Evolutionary conservation across 1,139 yeast genomes (phyloP), one percentile per base, ranked within the genome.

Genomic region (Yamadazyma kanchanaburiensis): DNA sequence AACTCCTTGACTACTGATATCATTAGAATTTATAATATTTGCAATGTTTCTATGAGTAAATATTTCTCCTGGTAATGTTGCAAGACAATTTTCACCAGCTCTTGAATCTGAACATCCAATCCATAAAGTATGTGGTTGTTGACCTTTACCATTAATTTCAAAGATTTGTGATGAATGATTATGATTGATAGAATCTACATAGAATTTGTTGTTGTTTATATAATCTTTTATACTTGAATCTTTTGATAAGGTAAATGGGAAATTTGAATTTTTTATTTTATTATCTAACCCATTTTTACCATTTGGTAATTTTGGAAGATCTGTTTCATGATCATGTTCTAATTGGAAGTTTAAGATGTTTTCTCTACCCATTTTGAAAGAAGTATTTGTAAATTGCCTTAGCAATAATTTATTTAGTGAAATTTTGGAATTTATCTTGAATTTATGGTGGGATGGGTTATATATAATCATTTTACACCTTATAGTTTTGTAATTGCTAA

Each of bases 41-140:
- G 96, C 97, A 39, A 91, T 85, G 49, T 88, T 88, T 52, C 96
- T 77, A 55, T 86, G 89, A n/a, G 91, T 86, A 64, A 91, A 89
- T 8, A 88, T 75, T 57, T 89, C 97, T 27, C 98, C 98, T 2
- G 97, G 97, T 34, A 83, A 64, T 5, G 81, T 77, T 21, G 89
- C 89, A 33, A 91, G 62, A 45, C 88, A 80, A 26, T 67, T 67
- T 46, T 91, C 96, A 31, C 89, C 85, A 35, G 85, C 86, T 45
- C 98, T 78, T 9, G 96, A 87, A 56, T 91, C 98, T 5, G 94
- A 80, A 57, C 98, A 91, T 4, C 97, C 96, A 39, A 91, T 83
- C 94, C 96, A 89, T 34, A 91, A 64, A 8, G 96, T 87, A 56
- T 88, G 95, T 12, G 98, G 98, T 12, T 78, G 59, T 59, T 91